Evolutionary conservation across 345 rosid species (phyloP).

Genomic region (Draba incana): DNA sequence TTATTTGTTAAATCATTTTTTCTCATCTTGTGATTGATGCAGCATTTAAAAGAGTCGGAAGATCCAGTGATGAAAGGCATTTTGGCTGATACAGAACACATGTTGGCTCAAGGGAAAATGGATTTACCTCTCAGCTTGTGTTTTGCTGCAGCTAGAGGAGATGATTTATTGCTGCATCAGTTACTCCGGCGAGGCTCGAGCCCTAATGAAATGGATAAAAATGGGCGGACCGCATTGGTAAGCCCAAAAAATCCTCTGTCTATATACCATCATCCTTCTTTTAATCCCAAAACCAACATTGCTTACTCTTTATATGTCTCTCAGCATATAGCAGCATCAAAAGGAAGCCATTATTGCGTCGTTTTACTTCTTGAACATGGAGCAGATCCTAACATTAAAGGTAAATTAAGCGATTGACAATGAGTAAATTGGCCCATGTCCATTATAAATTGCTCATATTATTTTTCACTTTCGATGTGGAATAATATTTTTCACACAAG

Average conservation of each 20-base stretch:
- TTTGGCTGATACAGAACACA: slow-evolving; percentile 65
- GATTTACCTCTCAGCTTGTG: slow-evolving; percentile 78
- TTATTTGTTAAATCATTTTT: neutral
- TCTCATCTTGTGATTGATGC: slow-evolving; percentile 31
- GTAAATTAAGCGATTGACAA: neutral
- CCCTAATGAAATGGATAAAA: slow-evolving; percentile 66
- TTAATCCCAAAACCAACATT: neutral
- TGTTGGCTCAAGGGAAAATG: slow-evolving; percentile 79
- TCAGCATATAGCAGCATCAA: slow-evolving; percentile 90
- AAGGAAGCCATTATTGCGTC: slow-evolving; percentile 65
- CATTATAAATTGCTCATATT: no score
- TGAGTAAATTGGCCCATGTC: no score
- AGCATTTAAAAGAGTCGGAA: slow-evolving; percentile 70
- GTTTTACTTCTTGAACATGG: slow-evolving; percentile 70
- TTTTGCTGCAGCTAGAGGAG: slow-evolving; percentile 85
- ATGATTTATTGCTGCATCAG: slow-evolving; percentile 72
- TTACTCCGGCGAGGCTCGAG: slow-evolving; percentile 68
- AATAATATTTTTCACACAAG: neutral
- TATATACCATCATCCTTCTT: neutral
- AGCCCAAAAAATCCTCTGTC: neutral
- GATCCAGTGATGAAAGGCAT: slow-evolving; percentile 66
- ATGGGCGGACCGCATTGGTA: slow-evolving; percentile 72
- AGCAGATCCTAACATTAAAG: slow-evolving; percentile 76
- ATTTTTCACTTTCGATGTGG: no score
- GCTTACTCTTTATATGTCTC: slow-evolving; percentile 3